Percentiles rank a stretch among this genome's conserved stretches.
Evolutionary conservation across 768 basidiomycete species (phyloP).

Genomic region (Lactarius trivialis): DNA sequence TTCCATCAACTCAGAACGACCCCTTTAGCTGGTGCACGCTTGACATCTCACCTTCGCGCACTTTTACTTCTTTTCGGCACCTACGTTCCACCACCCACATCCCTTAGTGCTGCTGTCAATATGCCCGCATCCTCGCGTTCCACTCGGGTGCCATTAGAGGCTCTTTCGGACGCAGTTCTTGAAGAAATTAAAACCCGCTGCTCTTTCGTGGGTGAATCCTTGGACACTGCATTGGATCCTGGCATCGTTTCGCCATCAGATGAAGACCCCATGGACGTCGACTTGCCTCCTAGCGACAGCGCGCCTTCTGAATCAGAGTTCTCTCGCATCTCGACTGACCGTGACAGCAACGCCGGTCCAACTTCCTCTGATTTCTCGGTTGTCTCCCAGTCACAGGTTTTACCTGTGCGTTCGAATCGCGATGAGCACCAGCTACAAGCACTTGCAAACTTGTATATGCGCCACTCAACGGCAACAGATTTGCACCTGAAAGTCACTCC

Average conservation of each 20-base stretch:
- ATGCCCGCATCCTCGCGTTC: constrained; percentile 56
- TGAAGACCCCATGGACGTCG: constrained; percentile 38
- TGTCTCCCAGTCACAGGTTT: constrained; percentile 39
- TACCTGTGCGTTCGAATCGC: constrained; percentile 27
- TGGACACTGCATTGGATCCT: constrained; percentile 34
- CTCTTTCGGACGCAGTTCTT: constrained; percentile 73
- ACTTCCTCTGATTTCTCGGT: constrained; percentile 56
- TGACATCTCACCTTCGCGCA: constrained; percentile 71
- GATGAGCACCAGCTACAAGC: constrained; percentile 55
- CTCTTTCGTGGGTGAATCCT: constrained; percentile 73
- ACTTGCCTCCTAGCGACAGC: constrained; percentile 44
- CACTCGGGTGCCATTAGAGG: constrained; percentile 66
- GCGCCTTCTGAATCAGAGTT: constrained; percentile 66
- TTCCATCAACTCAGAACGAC: constrained; percentile 79
- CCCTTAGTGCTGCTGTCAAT: constrained; percentile 57
- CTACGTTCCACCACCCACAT: constrained; percentile 76
- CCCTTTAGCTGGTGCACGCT: constrained; percentile 77
- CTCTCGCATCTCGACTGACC: constrained; percentile 41
- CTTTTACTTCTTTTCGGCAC: constrained; percentile 79
- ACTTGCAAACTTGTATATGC: constrained; percentile 61
- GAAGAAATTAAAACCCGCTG: constrained; percentile 88
- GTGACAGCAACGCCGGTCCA: constrained; percentile 43
- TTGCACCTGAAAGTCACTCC: constrained; percentile 63
- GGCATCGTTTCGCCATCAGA: constrained; percentile 24
- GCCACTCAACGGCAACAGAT: constrained; percentile 73